phyloP scores from a whole-genome alignment of 1,284 basidiomycete genomes.

The Naganishia cerealis region DNA sequence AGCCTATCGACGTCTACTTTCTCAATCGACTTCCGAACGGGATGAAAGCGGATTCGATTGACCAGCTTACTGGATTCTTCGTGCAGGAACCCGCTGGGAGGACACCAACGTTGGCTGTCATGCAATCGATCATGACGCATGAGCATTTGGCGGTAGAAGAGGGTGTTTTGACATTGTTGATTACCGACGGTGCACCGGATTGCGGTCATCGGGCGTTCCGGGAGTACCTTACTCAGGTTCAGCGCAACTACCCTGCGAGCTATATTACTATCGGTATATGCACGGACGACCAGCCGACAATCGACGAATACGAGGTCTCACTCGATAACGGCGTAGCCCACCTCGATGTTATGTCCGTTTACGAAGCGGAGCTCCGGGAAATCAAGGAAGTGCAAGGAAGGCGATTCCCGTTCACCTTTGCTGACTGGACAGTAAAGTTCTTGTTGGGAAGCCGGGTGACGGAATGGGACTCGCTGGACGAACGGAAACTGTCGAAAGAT shows the following conservation, averaged over 20 bases:
- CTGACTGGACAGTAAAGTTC: slow-evolving; percentile 40
- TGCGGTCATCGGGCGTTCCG: slow-evolving; percentile 38
- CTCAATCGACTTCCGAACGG: slow-evolving; percentile 36
- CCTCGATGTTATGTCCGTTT: slow-evolving; percentile 39
- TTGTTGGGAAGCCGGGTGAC: slow-evolving; percentile 34
- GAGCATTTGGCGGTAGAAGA: slow-evolving; percentile 37
- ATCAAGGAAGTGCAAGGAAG: slow-evolving; percentile 35
- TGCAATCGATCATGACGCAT: slow-evolving; percentile 36
- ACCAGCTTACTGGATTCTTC: slow-evolving; percentile 32
- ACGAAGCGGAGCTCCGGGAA: slow-evolving; percentile 36
- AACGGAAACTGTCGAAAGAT: slow-evolving; percentile 34
- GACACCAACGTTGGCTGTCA: slow-evolving; percentile 36
- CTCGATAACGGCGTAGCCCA: slow-evolving; percentile 38
- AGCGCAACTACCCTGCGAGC: slow-evolving; percentile 36
- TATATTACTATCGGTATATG: slow-evolving; percentile 39
- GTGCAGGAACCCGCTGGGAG: slow-evolving; percentile 29
- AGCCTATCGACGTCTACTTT: slow-evolving; percentile 36
- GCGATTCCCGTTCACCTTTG: slow-evolving; percentile 36
- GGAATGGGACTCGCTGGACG: slow-evolving; percentile 39
- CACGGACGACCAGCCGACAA: slow-evolving; percentile 38
- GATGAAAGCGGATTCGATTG: slow-evolving; percentile 36
- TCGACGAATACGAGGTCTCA: slow-evolving; percentile 36
- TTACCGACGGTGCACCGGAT: slow-evolving; percentile 39
- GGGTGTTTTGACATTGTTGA: slow-evolving; percentile 36
- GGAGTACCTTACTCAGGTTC: slow-evolving; percentile 34